Evolutionary conservation across 331 rosid genomes (phyloP).

Genomic region (Malus hybrid): DNA sequence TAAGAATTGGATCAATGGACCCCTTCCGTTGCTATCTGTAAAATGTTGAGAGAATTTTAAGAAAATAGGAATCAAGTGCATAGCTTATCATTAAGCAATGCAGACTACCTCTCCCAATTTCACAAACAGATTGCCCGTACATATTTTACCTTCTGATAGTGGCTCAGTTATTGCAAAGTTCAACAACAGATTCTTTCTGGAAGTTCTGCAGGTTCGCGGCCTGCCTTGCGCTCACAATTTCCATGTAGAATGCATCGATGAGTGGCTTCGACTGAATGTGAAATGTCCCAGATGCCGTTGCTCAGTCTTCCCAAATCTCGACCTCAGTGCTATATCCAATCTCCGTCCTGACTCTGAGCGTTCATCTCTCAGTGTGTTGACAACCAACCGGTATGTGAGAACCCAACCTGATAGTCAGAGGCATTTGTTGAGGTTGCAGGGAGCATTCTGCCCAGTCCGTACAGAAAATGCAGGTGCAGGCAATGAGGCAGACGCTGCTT

Average conservation of each 20-base stretch:
- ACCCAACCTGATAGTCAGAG: slow-evolving; percentile 73
- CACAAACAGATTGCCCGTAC: background rate
- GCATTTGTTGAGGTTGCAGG: slow-evolving; percentile 67
- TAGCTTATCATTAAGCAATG: background rate
- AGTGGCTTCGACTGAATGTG: slow-evolving; percentile 90
- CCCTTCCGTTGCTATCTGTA: background rate
- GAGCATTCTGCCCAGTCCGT: slow-evolving; percentile 58
- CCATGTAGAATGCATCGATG: slow-evolving; percentile 89
- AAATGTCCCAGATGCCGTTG: slow-evolving; percentile 89
- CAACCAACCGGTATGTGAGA: slow-evolving; percentile 42
- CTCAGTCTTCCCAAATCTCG: slow-evolving; percentile 94
- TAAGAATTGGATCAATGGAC: background rate
- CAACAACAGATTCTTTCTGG: slow-evolving; percentile 15
- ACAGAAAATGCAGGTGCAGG: slow-evolving; percentile 35
- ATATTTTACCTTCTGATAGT: background rate
- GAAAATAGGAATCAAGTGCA: background rate
- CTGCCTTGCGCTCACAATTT: slow-evolving; percentile 96
- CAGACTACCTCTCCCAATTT: background rate
- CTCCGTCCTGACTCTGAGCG: slow-evolving; percentile 73
- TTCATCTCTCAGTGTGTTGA: slow-evolving; percentile 42
- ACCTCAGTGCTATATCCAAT: slow-evolving; percentile 92
- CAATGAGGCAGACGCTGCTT: slow-evolving; percentile 27
- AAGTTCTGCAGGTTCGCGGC: slow-evolving; percentile 78
- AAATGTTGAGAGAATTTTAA: background rate
- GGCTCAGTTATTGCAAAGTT: slow-evolving; percentile 4